Base-by-base conservation (phyloP, 1,284 basidiomycete genomes). In the Ceratobasidium sp. region DNA sequence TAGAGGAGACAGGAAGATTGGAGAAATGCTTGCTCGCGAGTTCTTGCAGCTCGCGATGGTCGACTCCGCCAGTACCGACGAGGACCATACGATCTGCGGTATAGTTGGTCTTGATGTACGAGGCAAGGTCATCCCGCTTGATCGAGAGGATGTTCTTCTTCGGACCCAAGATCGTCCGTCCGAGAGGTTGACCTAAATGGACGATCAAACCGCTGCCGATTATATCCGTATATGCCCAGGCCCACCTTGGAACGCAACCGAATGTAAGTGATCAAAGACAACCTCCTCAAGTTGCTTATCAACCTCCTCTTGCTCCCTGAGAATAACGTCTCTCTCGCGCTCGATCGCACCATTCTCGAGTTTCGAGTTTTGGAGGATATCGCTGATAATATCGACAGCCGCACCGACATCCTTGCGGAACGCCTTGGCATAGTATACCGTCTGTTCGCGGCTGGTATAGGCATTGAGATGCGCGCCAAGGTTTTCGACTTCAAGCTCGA, bases 241-340 rank as follows among this genome's bases (percentile, higher is more conserved):
- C 88, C 80, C 83, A 94, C 95, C 91, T 87, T 96, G 94, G 91
- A 97, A 99, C 79, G 98, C 98, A 81, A 99, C 92, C 71, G 97
- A 89, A 86, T 99, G 97, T 80, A 99, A 87, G 85, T 99, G 97
- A 87, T 99, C 97, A 83, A 99, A 99, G 26, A 99, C 96, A 82
- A 99, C 97, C 86, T 99, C 97, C 88, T 99, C 96, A 79, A 94
- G 87, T 88, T 98, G 96, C 89, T 99, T 99, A 87, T 99, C 96
- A 62, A 99, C 98, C 88, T 99, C 98, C 88, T 99, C 95, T 88
- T 98, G 96, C 86, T 99, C 98, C 80, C 98, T 90, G 78, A 99
- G 87, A 82, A 99, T 99, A 78, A 99, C 97, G 84, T 98, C 96
- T 68, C 97, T 91, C 88, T 99, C 98, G 81, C 97, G 90, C 87